Base-by-base conservation (phyloP, 2,329 filamentous ascomycete genomes). In the Teratosphaeria gauchensis region DNA sequence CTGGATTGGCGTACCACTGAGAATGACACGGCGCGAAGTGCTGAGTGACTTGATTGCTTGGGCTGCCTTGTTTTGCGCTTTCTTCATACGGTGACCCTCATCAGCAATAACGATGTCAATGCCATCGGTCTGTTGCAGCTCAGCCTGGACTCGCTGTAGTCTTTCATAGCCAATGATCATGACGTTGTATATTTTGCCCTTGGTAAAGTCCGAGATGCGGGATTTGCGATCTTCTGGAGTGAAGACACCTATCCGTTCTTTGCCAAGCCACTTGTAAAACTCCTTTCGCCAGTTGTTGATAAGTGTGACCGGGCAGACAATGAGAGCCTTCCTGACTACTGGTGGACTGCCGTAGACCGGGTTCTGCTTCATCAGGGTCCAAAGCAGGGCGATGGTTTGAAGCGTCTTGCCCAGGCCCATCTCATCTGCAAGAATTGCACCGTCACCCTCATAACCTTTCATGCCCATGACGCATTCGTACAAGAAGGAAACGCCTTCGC, bases 401-500 rank as follows among this genome's bases (percentile, higher is more conserved):
- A 89, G 69, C 0, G 87, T 89, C 73, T 90, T 90, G 21, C 87
- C 87, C 1, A 90, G 72, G 0, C 87, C 87, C 87, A 90, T 90
- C 65, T 89, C 87, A 68, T 90, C 87, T 1, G 87, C 87, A 54
- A 90, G 75, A 59, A 90, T 84, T 3, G 85, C 86, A 28, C 86
- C 86, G 71, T 86, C 81, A 1, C 86, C 86, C 65, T 82, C 82
- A 61, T 81, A 84, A 51, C 79, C 75, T 51, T 84, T 79, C 78
- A 89, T 81, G 4, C 86, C 86, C 86, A 89, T 89, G 0, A 89
- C 84, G 68, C 86, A 89, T 71, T 89, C 86, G 66, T 90, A 90
- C 51, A 90, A 71, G 65, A 90, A 89, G 55, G 82, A 77, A 0
- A 89, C 84, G 24, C 87, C 87, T 66, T 86, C 83, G 14, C 83